Conservation (phyloP, 257 asterid species). For the Petunia axillaris region DNA sequence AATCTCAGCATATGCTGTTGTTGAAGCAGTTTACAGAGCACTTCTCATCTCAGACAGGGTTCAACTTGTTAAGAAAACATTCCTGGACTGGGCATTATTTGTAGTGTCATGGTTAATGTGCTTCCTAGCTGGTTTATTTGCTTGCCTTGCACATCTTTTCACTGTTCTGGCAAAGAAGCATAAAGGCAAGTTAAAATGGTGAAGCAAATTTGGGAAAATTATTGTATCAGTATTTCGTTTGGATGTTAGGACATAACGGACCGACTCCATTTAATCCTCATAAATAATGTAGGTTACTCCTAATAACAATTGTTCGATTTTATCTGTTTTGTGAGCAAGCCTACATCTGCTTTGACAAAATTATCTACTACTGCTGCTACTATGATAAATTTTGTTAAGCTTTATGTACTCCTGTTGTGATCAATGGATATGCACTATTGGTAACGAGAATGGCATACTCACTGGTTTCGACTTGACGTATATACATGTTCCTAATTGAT, state of each 20-base stretch:
- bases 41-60: slow-evolving; percentile 37
- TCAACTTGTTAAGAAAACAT: slow-evolving; percentile 31
- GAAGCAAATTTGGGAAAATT: slow-evolving; percentile 14
- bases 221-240: background rate
- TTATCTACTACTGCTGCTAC: too few species aligned
- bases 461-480: too few species aligned
- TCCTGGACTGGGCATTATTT: slow-evolving; percentile 27
- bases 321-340: too few species aligned
- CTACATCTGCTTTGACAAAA: too few species aligned
- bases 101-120: slow-evolving; percentile 29
- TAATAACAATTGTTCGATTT: too few species aligned
- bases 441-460: too few species aligned
- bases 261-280: background rate
- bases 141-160: slow-evolving; percentile 32
- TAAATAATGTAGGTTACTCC: background rate
- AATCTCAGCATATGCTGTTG: slow-evolving; percentile 34
- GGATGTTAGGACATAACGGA: background rate
- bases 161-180: slow-evolving; percentile 25
- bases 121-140: slow-evolving; percentile 27
- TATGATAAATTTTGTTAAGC: too few species aligned
- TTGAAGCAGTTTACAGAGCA: slow-evolving; percentile 39
- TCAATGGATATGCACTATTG: too few species aligned
- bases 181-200: slow-evolving; percentile 26
- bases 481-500: too few species aligned
- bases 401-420: too few species aligned